phyloP scores from a whole-genome alignment of 164 flowering plant genomes.

The Vitis labrusca region DNA sequence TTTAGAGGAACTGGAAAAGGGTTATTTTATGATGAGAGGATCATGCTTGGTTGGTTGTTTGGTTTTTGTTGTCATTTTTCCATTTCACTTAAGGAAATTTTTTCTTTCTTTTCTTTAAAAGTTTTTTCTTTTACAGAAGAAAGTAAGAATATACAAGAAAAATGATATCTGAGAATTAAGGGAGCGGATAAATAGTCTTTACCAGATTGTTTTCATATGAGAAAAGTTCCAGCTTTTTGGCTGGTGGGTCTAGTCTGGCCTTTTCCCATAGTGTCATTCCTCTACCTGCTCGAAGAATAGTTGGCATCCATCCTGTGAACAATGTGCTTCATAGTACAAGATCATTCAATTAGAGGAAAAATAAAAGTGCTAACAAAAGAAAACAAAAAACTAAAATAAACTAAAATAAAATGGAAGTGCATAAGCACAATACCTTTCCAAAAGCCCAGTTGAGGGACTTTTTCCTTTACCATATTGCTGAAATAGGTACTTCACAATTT shows the following conservation, averaged over 20 bases:
- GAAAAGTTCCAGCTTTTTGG: conserved; percentile 59
- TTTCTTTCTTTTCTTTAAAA: not conserved
- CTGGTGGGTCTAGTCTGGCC: conserved; percentile 48
- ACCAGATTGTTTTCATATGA: conserved; percentile 76
- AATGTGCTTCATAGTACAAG: conserved; percentile 48
- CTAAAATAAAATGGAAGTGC: not conserved
- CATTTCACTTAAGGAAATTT: not conserved
- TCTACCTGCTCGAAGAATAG: conserved; percentile 78
- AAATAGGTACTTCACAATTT: conserved; percentile 73
- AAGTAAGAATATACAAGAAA: not conserved
- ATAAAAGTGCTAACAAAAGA: not conserved
- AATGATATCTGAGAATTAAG: not conserved
- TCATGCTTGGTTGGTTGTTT: not conserved
- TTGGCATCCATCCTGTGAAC: conserved; percentile 83
- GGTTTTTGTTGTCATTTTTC: not conserved
- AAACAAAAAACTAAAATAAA: not conserved
- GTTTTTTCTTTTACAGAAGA: not conserved
- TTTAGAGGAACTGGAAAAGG: not conserved
- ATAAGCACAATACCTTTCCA: conserved; percentile 50
- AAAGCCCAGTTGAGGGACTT: conserved; percentile 60
- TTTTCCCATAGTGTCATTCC: conserved; percentile 75
- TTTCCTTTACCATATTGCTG: conserved; percentile 62
- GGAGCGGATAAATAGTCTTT: conserved; percentile 13
- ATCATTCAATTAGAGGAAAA: conserved; percentile 2
- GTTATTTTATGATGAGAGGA: not conserved